Percentiles rank a stretch among this genome's conserved stretches.
Conservation (phyloP, 371 early-diverging fungal species). For the Mortierella sp. region DNA sequence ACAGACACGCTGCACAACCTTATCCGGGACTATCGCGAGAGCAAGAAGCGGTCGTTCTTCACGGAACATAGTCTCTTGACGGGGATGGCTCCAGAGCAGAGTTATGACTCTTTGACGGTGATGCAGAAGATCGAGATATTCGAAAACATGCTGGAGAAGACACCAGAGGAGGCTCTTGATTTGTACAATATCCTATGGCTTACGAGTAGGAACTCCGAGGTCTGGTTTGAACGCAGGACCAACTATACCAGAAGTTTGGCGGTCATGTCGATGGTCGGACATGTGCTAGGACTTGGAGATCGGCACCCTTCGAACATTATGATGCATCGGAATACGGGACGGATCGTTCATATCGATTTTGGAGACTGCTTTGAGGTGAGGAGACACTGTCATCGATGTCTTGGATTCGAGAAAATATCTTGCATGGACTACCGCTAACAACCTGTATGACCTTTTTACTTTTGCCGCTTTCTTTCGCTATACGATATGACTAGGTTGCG, state of each 20-base stretch:
- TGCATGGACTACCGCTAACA: neutral
- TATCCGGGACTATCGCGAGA: slow-evolving; percentile 92
- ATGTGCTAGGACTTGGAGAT: slow-evolving; percentile 98
- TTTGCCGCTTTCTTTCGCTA: too few species aligned
- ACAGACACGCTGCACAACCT: slow-evolving; percentile 94
- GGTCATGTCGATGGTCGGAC: slow-evolving; percentile 99
- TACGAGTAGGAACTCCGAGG: slow-evolving; percentile 94
- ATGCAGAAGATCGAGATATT: slow-evolving; percentile 96
- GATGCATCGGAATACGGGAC: slow-evolving; percentile 92
- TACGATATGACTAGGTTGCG: slow-evolving; percentile 69
- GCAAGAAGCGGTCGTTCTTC: slow-evolving; percentile 85
- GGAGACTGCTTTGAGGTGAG: slow-evolving; percentile 98
- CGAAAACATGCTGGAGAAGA: slow-evolving; percentile 91
- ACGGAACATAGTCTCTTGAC: slow-evolving; percentile 94
- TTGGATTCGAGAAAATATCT: neutral
- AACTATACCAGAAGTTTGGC: slow-evolving; percentile 97
- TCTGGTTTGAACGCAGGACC: slow-evolving; percentile 95
- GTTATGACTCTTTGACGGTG: slow-evolving; percentile 90
- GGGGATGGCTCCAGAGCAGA: slow-evolving; percentile 82
- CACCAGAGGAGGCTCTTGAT: slow-evolving; percentile 86
- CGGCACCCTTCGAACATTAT: slow-evolving; percentile 98
- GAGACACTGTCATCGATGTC: neutral
- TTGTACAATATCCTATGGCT: slow-evolving; percentile 96
- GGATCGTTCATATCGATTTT: slow-evolving; percentile 98
- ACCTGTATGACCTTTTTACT: too few species aligned